These are phyloP conservation scores for Stachybotrys chlorohalonatus DNA, from an alignment of 2,329 filamentous ascomycete species.

Conservation along the genomic window DNA sequence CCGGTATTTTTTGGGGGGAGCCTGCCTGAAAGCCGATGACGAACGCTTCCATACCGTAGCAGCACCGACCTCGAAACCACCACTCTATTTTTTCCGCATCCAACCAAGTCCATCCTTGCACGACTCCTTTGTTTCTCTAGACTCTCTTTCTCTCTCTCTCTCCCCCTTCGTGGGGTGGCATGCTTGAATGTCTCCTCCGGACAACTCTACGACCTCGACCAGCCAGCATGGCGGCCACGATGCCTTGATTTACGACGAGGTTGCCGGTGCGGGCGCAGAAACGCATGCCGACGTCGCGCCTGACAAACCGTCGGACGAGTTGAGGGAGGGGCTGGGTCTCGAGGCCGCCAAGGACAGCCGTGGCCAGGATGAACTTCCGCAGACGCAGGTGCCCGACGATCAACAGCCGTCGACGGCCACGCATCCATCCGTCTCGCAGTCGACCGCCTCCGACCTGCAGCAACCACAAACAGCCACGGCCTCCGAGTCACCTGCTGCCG, in stretches of 20 bases:
- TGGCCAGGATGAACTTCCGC: not conserved
- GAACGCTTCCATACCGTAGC: not conserved
- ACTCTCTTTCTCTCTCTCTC: not conserved
- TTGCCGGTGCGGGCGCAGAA: not conserved
- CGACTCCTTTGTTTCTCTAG: not conserved
- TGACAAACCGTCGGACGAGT: constrained; percentile 7
- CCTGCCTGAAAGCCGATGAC: not conserved
- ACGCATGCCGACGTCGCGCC: constrained; percentile 17
- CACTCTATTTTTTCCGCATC: too few species aligned
- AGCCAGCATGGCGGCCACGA: constrained; percentile 17
- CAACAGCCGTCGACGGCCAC: not conserved
- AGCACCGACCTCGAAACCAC: too few species aligned
- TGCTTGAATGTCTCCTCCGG: constrained; percentile 27
- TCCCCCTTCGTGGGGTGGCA: constrained; percentile 1
- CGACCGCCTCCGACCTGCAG: not conserved
- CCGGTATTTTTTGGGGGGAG: not conserved
- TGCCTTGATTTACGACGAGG: constrained; percentile 1
- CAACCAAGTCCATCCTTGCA: too few species aligned
- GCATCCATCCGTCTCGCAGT: too few species aligned
- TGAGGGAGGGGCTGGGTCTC: not conserved
- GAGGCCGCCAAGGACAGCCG: not conserved
- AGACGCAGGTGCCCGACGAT: not conserved
- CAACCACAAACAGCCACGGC: not conserved
- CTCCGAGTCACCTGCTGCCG: too few species aligned
- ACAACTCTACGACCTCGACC: constrained; percentile 16